These are phyloP conservation scores for Parascedosporium putredinis DNA, from an alignment of 2,329 filamentous ascomycete species.

Conservation along the genomic window DNA sequence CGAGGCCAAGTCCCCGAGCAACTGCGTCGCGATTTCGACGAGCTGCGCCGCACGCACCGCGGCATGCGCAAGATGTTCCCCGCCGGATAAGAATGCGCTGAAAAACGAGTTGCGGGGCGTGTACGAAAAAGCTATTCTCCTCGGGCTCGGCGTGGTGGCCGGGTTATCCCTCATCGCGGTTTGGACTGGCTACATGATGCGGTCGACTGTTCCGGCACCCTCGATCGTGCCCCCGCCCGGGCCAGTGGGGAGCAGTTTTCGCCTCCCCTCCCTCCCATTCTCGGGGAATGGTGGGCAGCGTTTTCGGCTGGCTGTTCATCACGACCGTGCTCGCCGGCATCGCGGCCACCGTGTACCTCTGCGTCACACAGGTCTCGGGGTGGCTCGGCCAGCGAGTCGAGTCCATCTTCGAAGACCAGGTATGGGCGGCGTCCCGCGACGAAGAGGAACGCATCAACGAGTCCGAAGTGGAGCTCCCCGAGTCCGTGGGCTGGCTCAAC, in stretches of 20 bases:
- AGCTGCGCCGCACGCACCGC: neutral
- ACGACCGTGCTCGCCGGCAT: neutral
- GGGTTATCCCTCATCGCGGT: neutral
- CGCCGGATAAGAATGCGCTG: neutral
- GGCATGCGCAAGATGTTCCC: conserved; percentile 7
- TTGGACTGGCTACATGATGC: neutral
- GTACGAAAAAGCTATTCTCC: neutral
- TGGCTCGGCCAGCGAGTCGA: conserved; percentile 2
- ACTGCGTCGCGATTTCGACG: neutral
- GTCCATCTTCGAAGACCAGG: neutral
- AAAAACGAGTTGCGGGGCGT: neutral
- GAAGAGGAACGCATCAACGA: neutral
- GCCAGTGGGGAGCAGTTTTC: too few species aligned
- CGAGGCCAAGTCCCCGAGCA: neutral
- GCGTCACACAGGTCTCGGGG: neutral
- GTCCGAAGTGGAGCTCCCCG: conserved; percentile 2
- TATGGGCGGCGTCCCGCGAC: conserved; percentile 1
- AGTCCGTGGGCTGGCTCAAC: conserved; percentile 63
- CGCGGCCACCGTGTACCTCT: neutral
- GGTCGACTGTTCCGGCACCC: neutral
- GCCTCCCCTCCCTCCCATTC: too few species aligned
- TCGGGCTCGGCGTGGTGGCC: neutral
- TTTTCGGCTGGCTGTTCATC: neutral
- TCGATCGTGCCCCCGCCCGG: neutral
- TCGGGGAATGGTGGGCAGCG: too few species aligned